Percentiles rank a stretch among this genome's conserved stretches.
Conservation (phyloP, 257 asterid species). For the Verbena officinalis region DNA sequence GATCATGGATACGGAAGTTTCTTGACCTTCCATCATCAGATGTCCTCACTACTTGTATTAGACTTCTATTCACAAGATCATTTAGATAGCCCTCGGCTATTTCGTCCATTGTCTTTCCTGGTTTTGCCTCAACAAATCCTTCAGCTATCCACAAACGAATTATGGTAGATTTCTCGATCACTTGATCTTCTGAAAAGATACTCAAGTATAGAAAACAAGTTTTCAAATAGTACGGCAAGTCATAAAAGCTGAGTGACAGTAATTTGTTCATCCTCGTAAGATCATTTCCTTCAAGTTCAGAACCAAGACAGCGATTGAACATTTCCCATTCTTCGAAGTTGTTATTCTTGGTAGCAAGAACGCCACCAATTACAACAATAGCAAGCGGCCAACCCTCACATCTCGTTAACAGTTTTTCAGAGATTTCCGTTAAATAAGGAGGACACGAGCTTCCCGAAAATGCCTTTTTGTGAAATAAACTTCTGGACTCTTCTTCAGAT, state of each 20-base stretch:
- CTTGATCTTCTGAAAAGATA: slow-evolving; percentile 27
- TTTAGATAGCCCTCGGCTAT: not conserved
- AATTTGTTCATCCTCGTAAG: slow-evolving; percentile 2
- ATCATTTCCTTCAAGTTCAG: slow-evolving; percentile 25
- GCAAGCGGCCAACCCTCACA: slow-evolving; percentile 16
- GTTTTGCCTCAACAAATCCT: slow-evolving; percentile 26
- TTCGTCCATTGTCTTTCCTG: not conserved
- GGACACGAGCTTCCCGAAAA: slow-evolving; percentile 26
- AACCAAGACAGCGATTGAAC: slow-evolving; percentile 18
- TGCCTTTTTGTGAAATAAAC: slow-evolving; percentile 21
- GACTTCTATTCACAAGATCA: not conserved
- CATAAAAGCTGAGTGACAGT: slow-evolving; percentile 25
- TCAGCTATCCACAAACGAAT: slow-evolving; percentile 36
- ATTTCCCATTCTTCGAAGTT: not conserved
- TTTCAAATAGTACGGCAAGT: slow-evolving; percentile 23
- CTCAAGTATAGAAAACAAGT: slow-evolving; percentile 7
- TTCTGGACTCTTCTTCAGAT: not conserved
- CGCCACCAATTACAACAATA: not conserved
- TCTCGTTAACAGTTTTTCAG: not conserved
- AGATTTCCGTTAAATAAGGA: not conserved
- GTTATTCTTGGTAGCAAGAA: slow-evolving; percentile 2
- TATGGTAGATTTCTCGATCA: not conserved
- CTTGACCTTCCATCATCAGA: not conserved
- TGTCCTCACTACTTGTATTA: not conserved
- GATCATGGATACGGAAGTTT: slow-evolving; percentile 27